Evolutionary conservation across 768 basidiomycete genomes (phyloP).

Genomic region (Leucocoprinus birnbaumii): DNA sequence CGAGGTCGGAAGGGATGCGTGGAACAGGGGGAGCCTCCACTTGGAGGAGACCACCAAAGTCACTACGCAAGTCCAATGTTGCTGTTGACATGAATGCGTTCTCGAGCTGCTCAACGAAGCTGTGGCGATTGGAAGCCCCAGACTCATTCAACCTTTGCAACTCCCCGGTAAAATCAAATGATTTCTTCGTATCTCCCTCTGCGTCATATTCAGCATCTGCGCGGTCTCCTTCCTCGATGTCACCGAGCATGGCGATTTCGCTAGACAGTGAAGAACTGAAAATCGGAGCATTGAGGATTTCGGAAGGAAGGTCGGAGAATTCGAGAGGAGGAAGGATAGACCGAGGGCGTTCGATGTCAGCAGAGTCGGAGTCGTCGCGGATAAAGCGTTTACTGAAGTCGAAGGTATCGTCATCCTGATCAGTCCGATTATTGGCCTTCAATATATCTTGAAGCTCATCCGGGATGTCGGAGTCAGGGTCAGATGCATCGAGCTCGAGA

Average conservation of each 20-base stretch:
- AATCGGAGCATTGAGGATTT: slow-evolving; percentile 17
- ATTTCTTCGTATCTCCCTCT: slow-evolving; percentile 71
- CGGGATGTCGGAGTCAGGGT: slow-evolving; percentile 80
- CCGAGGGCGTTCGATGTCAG: slow-evolving; percentile 8
- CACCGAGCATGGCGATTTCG: slow-evolving; percentile 16
- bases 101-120: slow-evolving; percentile 83
- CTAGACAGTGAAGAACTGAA: slow-evolving; percentile 29
- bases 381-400: slow-evolving; percentile 16
- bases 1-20: slow-evolving; percentile 32
- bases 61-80: slow-evolving; percentile 55
- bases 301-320: background rate
- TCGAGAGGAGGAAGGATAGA: slow-evolving; percentile 36
- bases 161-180: slow-evolving; percentile 85
- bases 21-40: slow-evolving; percentile 53
- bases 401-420: slow-evolving; percentile 14
- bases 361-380: background rate
- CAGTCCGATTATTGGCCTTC: slow-evolving; percentile 21
- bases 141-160: slow-evolving; percentile 66
- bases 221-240: slow-evolving; percentile 35
- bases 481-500: slow-evolving; percentile 47
- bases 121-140: slow-evolving; percentile 62
- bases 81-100: slow-evolving; percentile 77
- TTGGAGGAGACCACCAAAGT: slow-evolving; percentile 35
- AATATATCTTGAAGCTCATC: slow-evolving; percentile 70
- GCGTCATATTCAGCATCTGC: slow-evolving; percentile 28